Percentiles rank a stretch among this genome's conserved stretches.
Evolutionary conservation across 2,329 filamentous ascomycete genomes (phyloP).

Genomic region (Aspergillus jensenii): DNA sequence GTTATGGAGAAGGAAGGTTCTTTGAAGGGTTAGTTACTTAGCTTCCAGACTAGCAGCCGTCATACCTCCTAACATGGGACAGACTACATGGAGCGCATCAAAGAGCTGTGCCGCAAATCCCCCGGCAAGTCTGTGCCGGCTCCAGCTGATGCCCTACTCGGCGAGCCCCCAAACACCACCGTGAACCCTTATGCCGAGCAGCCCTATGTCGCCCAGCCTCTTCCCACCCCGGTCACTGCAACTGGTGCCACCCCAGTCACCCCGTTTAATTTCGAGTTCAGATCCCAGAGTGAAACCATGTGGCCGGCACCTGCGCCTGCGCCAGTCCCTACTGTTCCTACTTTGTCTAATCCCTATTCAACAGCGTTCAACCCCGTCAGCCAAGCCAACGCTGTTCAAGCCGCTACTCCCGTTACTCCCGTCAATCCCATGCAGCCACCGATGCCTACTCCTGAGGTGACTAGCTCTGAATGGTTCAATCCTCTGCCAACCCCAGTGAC

Average conservation of each 20-base stretch:
- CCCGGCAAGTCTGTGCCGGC: background rate
- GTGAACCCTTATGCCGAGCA: background rate
- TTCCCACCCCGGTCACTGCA: background rate
- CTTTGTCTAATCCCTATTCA: too few species aligned
- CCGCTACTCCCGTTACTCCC: too few species aligned
- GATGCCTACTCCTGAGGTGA: too few species aligned
- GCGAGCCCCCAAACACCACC: background rate
- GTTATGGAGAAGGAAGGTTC: constrained; percentile 75
- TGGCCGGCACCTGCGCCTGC: too few species aligned
- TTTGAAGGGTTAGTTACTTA: constrained; percentile 33
- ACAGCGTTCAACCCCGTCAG: too few species aligned
- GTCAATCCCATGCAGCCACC: too few species aligned
- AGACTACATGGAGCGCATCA: constrained; percentile 17
- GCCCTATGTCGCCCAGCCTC: background rate
- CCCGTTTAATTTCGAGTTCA: background rate
- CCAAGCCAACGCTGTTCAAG: too few species aligned
- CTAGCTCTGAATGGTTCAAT: too few species aligned
- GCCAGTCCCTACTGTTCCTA: too few species aligned
- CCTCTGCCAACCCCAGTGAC: background rate
- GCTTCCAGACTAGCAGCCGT: background rate
- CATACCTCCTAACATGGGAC: background rate
- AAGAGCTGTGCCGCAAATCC: constrained; percentile 2
- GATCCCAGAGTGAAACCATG: too few species aligned
- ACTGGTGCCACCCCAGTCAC: background rate
- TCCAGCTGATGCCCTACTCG: constrained; percentile 3